These are phyloP conservation scores for Ustilago cynodontis DNA, from an alignment of 1,284 basidiomycete species.

Conservation along the genomic window DNA sequence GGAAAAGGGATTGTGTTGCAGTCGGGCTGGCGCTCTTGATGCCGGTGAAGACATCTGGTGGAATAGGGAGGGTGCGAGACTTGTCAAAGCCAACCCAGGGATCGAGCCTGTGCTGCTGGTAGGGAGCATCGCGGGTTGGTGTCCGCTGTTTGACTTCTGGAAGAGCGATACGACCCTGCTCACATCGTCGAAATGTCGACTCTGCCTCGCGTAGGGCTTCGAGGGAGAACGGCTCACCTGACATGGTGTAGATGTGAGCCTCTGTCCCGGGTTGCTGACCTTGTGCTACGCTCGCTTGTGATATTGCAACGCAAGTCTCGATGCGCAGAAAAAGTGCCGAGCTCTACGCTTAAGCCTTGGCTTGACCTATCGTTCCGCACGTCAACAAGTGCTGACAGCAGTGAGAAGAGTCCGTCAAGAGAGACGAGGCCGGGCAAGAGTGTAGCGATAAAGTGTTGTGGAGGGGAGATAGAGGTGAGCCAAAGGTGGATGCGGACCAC, in stretches of 20 bases:
- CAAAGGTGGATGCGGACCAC: conserved; percentile 19
- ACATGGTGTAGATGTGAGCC: conserved; percentile 27
- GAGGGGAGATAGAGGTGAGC: not conserved
- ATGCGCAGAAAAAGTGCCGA: conserved; percentile 5
- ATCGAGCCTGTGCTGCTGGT: conserved; percentile 59
- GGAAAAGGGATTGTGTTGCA: conserved; percentile 78
- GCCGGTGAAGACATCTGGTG: conserved; percentile 58
- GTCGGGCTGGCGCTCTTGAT: conserved; percentile 60
- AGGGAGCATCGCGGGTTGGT: conserved; percentile 59
- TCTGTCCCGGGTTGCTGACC: not conserved
- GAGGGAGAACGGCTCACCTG: conserved; percentile 37
- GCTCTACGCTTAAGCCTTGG: too few species aligned
- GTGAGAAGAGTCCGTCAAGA: not conserved
- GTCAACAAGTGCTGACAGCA: not conserved
- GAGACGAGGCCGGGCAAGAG: not conserved
- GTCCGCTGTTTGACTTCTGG: conserved; percentile 53
- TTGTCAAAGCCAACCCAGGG: conserved; percentile 61
- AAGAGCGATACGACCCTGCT: conserved; percentile 45
- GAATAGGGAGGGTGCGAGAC: conserved; percentile 59
- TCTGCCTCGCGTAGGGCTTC: conserved; percentile 48
- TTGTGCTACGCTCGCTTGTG: not conserved
- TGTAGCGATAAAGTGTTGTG: not conserved
- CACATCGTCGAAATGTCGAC: conserved; percentile 39
- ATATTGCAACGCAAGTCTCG: not conserved
- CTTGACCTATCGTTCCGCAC: not conserved